phyloP scores from a whole-genome alignment of 257 asterid genomes.

The Nicotiana noctiflora region DNA sequence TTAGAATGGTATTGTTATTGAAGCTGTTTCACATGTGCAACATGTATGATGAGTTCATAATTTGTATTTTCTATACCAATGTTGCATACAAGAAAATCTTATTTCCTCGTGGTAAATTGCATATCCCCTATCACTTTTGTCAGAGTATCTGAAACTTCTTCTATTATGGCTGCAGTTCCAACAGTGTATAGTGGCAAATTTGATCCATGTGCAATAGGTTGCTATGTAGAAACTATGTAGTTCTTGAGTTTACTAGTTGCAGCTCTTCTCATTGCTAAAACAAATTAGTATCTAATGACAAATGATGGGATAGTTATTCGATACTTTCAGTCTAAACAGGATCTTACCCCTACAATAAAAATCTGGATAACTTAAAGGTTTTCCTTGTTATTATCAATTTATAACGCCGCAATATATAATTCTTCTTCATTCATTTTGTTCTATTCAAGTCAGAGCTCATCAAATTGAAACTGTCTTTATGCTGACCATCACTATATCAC shows the following conservation, averaged over 20 bases:
- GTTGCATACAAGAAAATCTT: background rate
- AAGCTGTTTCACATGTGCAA: background rate
- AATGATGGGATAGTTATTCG: background rate
- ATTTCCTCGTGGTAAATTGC: background rate
- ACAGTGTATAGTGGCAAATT: background rate
- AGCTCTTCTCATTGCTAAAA: background rate
- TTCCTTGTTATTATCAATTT: background rate
- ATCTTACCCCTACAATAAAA: background rate
- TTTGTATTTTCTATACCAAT: background rate
- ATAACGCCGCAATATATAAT: background rate
- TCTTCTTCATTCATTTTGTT: background rate
- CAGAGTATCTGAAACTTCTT: background rate
- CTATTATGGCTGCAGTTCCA: background rate
- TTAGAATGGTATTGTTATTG: slow-evolving; percentile 11
- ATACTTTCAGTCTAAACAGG: background rate
- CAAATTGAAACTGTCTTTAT: background rate
- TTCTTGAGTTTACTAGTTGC: background rate
- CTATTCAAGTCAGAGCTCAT: background rate
- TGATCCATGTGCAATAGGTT: background rate
- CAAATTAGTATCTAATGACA: background rate
- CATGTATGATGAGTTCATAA: background rate
- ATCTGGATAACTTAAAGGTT: background rate
- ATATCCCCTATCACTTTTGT: background rate
- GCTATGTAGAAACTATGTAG: background rate
- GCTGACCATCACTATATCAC: background rate